A percentile compares a stretch with the other conserved stretches of the same genome.
Conservation (phyloP, 2,329 filamentous ascomycete species). For the Fusarium incarnatum region DNA sequence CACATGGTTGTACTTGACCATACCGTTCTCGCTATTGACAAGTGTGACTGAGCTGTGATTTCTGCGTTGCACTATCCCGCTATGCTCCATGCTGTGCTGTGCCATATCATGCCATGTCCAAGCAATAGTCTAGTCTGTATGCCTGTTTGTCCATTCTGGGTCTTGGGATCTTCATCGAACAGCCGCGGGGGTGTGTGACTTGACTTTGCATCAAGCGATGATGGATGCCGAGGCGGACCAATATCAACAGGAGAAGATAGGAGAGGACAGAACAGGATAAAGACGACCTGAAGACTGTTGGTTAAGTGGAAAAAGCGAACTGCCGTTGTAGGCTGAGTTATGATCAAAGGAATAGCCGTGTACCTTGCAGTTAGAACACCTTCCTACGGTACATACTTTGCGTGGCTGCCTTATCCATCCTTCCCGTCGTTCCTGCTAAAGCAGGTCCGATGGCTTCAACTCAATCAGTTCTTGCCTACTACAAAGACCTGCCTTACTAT, state of each 20-base stretch:
- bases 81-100: slow-evolving; percentile 35
- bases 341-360: slow-evolving; percentile 21
- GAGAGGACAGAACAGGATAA: slow-evolving; percentile 3
- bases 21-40: slow-evolving; percentile 25
- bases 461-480: slow-evolving; percentile 35
- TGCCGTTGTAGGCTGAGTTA: slow-evolving; percentile 23
- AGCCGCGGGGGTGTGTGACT: slow-evolving; percentile 32
- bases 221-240: slow-evolving; percentile 22
- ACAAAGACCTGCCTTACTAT: slow-evolving; percentile 29
- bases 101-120: slow-evolving; percentile 37
- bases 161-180: slow-evolving; percentile 24
- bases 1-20: slow-evolving; percentile 38
- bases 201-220: slow-evolving; percentile 10
- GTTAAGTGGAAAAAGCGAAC: slow-evolving; percentile 34
- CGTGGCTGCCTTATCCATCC: slow-evolving; percentile 32
- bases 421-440: slow-evolving; percentile 33
- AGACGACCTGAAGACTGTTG: slow-evolving; percentile 18
- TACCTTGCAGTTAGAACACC: slow-evolving; percentile 36
- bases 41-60: slow-evolving; percentile 29
- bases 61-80: slow-evolving; percentile 24
- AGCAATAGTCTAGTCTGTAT: slow-evolving; percentile 18
- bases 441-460: slow-evolving; percentile 36
- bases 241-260: slow-evolving; percentile 9
- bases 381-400: slow-evolving; percentile 6
- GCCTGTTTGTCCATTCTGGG: slow-evolving; percentile 32